Evolutionary conservation across 108 stramenopile genomes (phyloP).

Genomic region (Skeletonema grethae): DNA sequence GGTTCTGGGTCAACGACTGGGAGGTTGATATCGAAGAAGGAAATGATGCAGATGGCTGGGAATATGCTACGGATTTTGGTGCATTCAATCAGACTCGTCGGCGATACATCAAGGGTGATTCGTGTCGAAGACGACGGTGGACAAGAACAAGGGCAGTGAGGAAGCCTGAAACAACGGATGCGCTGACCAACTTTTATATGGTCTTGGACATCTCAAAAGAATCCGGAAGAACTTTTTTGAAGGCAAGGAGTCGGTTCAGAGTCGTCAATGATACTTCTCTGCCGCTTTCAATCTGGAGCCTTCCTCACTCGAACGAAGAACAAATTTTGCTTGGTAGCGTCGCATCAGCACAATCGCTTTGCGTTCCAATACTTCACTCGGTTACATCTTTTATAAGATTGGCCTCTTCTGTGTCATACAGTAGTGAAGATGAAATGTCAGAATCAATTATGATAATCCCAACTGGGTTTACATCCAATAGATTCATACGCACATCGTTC

Average conservation of each 20-base stretch:
- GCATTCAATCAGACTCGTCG: conserved; percentile 59
- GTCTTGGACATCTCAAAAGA: conserved; percentile 27
- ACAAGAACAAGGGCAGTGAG: conserved; percentile 70
- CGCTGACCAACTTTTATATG: neutral
- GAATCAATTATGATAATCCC: conserved; percentile 71
- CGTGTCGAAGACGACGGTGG: conserved; percentile 75
- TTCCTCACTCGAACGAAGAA: conserved; percentile 59
- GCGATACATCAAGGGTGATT: conserved; percentile 64
- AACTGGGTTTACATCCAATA: conserved; percentile 58
- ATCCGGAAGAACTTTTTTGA: conserved; percentile 51
- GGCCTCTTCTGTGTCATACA: conserved; percentile 38
- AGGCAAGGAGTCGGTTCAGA: conserved; percentile 60
- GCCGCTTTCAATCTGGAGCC: conserved; percentile 56
- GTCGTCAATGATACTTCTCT: conserved; percentile 57
- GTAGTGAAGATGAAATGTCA: conserved; percentile 39
- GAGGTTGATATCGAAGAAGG: conserved; percentile 64
- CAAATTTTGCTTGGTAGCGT: conserved; percentile 53
- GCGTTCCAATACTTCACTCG: conserved; percentile 63
- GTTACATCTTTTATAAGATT: conserved; percentile 63
- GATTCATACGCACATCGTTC: conserved; percentile 55
- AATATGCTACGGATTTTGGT: conserved; percentile 79
- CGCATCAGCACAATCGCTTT: conserved; percentile 40
- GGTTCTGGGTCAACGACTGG: conserved; percentile 88
- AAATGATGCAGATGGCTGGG: conserved; percentile 84
- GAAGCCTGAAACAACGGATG: neutral